These are phyloP conservation scores for Ustilago lituana DNA, from an alignment of 1,284 basidiomycete species.

Conservation along the genomic window DNA sequence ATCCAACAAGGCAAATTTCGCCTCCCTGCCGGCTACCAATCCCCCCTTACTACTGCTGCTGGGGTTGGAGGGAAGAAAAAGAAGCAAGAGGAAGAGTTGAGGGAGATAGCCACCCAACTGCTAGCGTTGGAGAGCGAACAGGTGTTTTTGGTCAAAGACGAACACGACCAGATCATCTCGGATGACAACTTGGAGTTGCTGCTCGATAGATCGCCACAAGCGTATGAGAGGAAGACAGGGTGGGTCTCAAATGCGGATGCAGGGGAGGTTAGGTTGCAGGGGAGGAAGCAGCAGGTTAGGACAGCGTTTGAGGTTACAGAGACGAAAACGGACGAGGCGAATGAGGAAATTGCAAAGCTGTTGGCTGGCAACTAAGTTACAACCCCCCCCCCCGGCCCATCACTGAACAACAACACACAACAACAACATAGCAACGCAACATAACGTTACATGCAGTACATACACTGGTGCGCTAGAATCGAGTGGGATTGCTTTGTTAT, in stretches of 20 bases:
- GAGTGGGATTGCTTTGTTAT: too few species aligned
- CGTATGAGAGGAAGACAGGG: slow-evolving; percentile 80
- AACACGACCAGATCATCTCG: slow-evolving; percentile 79
- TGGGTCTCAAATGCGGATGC: slow-evolving; percentile 71
- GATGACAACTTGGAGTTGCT: slow-evolving; percentile 82
- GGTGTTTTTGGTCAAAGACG: slow-evolving; percentile 80
- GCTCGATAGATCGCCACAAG: slow-evolving; percentile 81
- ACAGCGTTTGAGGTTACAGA: slow-evolving; percentile 86
- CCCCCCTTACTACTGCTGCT: slow-evolving; percentile 8
- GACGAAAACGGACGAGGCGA: slow-evolving; percentile 75
- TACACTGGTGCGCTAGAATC: too few species aligned
- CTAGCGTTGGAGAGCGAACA: slow-evolving; percentile 85
- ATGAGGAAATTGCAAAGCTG: slow-evolving; percentile 76
- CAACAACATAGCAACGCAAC: too few species aligned
- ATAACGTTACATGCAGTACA: too few species aligned
- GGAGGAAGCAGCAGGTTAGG: slow-evolving; percentile 20
- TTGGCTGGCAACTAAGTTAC: slow-evolving; percentile 36
- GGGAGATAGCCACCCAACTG: slow-evolving; percentile 77
- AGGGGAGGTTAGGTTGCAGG: slow-evolving; percentile 14
- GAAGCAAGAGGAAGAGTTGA: slow-evolving; percentile 37
- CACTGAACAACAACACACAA: too few species aligned
- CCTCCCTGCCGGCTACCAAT: slow-evolving; percentile 24
- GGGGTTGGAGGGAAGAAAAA: slow-evolving; percentile 74
- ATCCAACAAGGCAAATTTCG: slow-evolving; percentile 81
- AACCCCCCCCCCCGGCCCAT: too few species aligned